A percentile compares a stretch with the other conserved stretches of the same genome.
These are phyloP conservation scores for Pseudopithomyces maydicus DNA, from an alignment of 2,329 filamentous ascomycete species.

Conservation along the genomic window DNA sequence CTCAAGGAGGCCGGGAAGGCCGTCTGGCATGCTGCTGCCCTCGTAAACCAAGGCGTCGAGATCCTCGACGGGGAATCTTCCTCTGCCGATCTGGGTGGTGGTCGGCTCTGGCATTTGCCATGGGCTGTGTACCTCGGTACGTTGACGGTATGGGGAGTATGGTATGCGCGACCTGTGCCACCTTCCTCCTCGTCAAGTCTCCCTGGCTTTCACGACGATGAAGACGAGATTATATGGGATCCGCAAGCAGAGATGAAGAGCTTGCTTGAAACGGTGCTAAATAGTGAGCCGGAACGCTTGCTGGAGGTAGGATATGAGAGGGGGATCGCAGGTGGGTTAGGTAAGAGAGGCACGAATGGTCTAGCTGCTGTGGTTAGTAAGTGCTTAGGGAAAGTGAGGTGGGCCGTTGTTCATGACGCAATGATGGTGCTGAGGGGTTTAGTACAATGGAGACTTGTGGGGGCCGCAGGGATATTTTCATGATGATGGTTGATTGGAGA, in stretches of 20 bases:
- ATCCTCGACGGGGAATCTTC: constrained; percentile 46
- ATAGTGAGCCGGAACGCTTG: constrained; percentile 45
- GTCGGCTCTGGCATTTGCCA: constrained; percentile 64
- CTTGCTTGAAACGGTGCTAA: constrained; percentile 49
- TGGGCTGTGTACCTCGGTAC: constrained; percentile 68
- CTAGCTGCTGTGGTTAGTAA: constrained; percentile 62
- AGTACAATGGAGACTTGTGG: constrained; percentile 46
- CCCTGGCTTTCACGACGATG: constrained; percentile 13
- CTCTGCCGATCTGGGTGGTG: constrained; percentile 52
- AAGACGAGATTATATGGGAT: constrained; percentile 59
- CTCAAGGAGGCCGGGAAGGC: constrained; percentile 48
- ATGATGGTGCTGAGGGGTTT: constrained; percentile 59
- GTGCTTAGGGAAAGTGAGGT: constrained; percentile 61
- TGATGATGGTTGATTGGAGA: neutral
- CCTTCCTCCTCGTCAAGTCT: neutral
- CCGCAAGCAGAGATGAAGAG: constrained; percentile 55
- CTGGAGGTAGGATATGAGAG: constrained; percentile 18
- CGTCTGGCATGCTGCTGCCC: constrained; percentile 59
- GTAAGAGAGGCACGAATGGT: constrained; percentile 57
- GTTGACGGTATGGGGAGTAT: constrained; percentile 63
- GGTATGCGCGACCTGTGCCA: constrained; percentile 47
- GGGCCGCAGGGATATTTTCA: constrained; percentile 22
- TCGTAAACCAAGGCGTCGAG: constrained; percentile 57
- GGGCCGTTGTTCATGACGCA: constrained; percentile 67
- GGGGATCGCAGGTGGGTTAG: constrained; percentile 46